Evolutionary conservation across 2,329 filamentous ascomycete species (phyloP), one percentile per base, ranked within the genome.

Genomic region (Rasamsonia emersonii): DNA sequence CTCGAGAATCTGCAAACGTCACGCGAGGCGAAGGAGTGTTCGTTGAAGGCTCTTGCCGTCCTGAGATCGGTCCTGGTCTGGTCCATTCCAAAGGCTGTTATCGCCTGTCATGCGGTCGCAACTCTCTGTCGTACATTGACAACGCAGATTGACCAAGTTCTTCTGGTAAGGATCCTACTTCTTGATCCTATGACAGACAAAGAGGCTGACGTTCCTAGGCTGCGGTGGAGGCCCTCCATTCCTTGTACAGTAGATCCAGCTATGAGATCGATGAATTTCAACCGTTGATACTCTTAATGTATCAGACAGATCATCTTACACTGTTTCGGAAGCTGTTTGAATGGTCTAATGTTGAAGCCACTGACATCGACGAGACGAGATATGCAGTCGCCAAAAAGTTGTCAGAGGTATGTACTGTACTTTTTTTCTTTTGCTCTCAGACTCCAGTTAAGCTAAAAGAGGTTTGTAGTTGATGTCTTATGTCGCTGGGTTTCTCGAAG

Each of bases 301-400:
- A 86, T 50, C 74, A 75, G 39, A 66, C 70, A n/a, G 69, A 77
- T 35, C 82, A 79, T 40, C 73, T 93, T 24, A 68, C 72, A 21
- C 69, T 93, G 5, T 75, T 88, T 45, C 75, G 73, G 40, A 74
- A 78, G 37, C 69, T 94, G 9, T 86, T 85, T 47, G 75, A 81
- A 40, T 91, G 84, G 82, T 84, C 85, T 4, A 61, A 77, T 8
- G 79, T 89, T 25, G 81, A 86, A 42, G 74, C 85, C 3, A 75
- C 84, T 37, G 81, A 94, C 46, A 77, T 94, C 37, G 84, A 95
- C 44, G 86, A 94, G 49, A 80, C 86, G 50, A 93, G 86, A 53
- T 96, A 98, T 54, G 77, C 85, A 34, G 77, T 95, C 45, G 78
- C 84, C 24, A 96, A 96, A 64, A 95, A 93, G 59, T 75, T 96